Evolutionary conservation across 805 yeast genomes (phyloP).

Genomic region (Komagataella ulmi): DNA sequence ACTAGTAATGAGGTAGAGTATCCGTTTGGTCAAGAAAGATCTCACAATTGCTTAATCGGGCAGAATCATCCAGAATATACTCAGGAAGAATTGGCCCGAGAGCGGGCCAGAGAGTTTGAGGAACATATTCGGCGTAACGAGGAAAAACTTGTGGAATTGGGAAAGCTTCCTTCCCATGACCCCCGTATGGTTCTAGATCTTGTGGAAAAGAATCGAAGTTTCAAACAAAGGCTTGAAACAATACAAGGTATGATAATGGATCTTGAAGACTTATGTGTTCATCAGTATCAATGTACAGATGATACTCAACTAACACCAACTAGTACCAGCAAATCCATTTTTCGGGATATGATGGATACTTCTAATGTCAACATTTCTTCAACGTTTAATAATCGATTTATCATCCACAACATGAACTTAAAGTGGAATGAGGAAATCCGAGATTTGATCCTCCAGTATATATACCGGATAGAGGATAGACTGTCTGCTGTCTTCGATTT

Average conservation of each 20-base stretch:
- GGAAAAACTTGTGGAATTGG: slow-evolving; percentile 3
- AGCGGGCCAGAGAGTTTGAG: slow-evolving; percentile 23
- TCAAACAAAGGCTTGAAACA: slow-evolving; percentile 4
- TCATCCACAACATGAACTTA: slow-evolving; percentile 57
- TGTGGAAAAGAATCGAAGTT: slow-evolving; percentile 2
- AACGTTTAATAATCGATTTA: slow-evolving; percentile 51
- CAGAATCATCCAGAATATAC: slow-evolving; percentile 40
- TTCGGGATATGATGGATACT: background rate
- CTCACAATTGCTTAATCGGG: slow-evolving; percentile 57
- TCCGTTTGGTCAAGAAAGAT: slow-evolving; percentile 49
- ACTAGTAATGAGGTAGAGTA: slow-evolving; percentile 26
- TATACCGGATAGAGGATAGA: slow-evolving; percentile 32
- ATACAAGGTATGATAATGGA: slow-evolving; percentile 7
- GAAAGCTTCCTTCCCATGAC: background rate
- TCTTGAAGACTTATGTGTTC: slow-evolving; percentile 8
- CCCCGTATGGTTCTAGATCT: slow-evolving; percentile 8
- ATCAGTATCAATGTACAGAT: background rate
- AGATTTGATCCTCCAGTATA: slow-evolving; percentile 47
- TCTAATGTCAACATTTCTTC: background rate
- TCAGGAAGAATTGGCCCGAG: slow-evolving; percentile 30
- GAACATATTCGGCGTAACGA: slow-evolving; percentile 20
- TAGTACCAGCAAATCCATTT: background rate
- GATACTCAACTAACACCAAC: background rate
- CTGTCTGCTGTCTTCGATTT: slow-evolving; percentile 28
- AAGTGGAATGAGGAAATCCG: slow-evolving; percentile 70